Evolutionary conservation across 2,329 filamentous ascomycete genomes (phyloP), one percentile per base, ranked within the genome.

Genomic region (Ophiocordyceps australis): DNA sequence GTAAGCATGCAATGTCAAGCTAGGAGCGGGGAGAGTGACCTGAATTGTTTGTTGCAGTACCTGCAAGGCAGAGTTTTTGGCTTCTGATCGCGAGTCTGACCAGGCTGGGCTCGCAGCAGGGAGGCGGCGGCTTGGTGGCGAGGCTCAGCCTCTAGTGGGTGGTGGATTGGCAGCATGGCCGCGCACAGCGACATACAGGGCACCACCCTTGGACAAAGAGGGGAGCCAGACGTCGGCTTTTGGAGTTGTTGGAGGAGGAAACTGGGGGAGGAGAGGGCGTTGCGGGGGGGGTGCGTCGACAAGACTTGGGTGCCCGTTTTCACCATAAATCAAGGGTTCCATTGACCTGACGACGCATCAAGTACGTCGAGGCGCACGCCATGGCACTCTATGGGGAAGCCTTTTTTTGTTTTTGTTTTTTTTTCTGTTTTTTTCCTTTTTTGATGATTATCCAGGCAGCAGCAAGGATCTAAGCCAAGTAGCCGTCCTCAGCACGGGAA

Each of bases 41-140:
- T 62, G 45, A 73, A 73, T 33, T 59, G 57, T 41, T 71, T 71
- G 47, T 58, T 65, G 46, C 67, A 73, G 40, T 67, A 71, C 40
- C 65, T 65, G 55, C 67, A 73, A 29, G 65, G 66, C 32, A 71
- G 45, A 25, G 62, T 65, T 49, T 71, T 70, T 36, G 66, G 65
- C 38, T 71, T 70, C 43, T 65, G 62, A 35, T 63, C 59, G 38
- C 61, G 59, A 39, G 47, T 48, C 37, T 69, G 64, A 29, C 52
- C 54, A 33, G 51, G 54, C 35, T 65, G 62, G 22, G 59, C 55
- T 16, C 37, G 34, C 28, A 35, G 35, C 20, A 49, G 40, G 35
- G 35, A 30, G 31, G 35, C 31, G 32, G 35, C 35, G 23, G 40
- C 35, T 26, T 43, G 38, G 20, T 39, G 45, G 38, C 45, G 41